These are phyloP conservation scores for Pseudogymnoascus pannorum DNA, from an alignment of 2,329 filamentous ascomycete species.

Conservation along the genomic window DNA sequence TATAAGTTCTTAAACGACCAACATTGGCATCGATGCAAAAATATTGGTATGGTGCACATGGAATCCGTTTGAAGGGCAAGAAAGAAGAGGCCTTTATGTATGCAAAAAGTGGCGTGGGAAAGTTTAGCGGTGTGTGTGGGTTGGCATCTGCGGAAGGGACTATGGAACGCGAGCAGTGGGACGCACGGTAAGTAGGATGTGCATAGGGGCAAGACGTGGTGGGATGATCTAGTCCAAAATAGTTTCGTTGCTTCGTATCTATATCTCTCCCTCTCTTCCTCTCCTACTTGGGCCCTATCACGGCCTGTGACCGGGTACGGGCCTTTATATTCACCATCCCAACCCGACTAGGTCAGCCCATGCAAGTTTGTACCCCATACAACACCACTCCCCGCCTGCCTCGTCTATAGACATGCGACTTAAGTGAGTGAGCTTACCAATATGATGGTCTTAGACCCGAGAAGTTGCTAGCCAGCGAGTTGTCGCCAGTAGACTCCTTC, in stretches of 20 bases:
- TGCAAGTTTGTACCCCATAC: background rate
- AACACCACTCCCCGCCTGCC: too few relatives aligned
- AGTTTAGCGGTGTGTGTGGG: background rate
- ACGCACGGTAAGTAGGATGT: background rate
- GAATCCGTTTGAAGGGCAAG: background rate
- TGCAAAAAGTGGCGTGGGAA: background rate
- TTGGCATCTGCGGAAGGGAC: background rate
- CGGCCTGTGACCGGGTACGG: too few relatives aligned
- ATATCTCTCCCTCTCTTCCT: background rate
- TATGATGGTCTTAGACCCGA: conserved; percentile 52
- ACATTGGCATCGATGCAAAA: background rate
- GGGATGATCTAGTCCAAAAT: background rate
- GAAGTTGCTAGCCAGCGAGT: conserved; percentile 46
- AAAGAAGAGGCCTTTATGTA: background rate
- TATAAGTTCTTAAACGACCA: too few relatives aligned
- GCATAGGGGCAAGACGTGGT: background rate
- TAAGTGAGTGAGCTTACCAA: conserved; percentile 38
- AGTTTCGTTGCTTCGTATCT: conserved; percentile 4
- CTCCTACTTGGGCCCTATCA: background rate
- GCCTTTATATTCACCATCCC: too few relatives aligned
- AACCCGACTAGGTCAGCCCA: background rate
- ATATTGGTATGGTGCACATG: background rate
- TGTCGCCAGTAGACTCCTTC: conserved; percentile 52
- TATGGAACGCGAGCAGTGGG: background rate
- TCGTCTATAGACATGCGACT: background rate